Conservation (phyloP, 352 stramenopile genomes). For the Phytopythium chamaehyphon region DNA sequence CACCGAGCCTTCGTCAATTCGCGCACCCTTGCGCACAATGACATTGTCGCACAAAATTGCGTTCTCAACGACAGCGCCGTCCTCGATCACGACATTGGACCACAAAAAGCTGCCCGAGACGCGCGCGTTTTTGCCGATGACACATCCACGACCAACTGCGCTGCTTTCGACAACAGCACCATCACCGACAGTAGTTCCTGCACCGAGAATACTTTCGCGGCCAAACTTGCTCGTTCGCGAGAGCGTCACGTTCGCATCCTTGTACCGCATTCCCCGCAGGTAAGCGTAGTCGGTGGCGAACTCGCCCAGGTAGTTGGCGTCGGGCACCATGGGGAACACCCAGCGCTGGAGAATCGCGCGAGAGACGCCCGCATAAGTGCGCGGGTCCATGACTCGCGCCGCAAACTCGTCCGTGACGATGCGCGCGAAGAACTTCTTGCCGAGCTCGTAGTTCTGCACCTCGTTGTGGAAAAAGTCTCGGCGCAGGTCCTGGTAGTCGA, state of each 20-base stretch:
- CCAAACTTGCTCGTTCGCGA: constrained; percentile 62
- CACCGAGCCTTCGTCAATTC: constrained; percentile 70
- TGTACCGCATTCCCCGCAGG: constrained; percentile 81
- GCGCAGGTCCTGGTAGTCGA: constrained; percentile 97
- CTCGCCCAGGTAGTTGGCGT: constrained; percentile 81
- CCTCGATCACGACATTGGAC: constrained; percentile 78
- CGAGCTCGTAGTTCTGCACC: constrained; percentile 97
- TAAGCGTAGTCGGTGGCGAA: constrained; percentile 67
- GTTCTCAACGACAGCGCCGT: constrained; percentile 65
- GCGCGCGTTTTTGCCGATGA: constrained; percentile 63
- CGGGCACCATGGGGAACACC: constrained; percentile 95
- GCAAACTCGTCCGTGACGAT: constrained; percentile 92
- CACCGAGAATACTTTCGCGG: constrained; percentile 72
- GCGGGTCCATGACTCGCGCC: constrained; percentile 91
- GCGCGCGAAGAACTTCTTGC: constrained; percentile 96
- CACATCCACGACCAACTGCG: constrained; percentile 64
- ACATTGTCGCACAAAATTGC: constrained; percentile 86
- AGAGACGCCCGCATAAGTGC: constrained; percentile 92
- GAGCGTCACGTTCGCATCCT: constrained; percentile 62
- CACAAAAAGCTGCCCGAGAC: constrained; percentile 81
- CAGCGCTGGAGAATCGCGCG: constrained; percentile 93
- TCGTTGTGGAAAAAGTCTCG: constrained; percentile 96
- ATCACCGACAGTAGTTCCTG: constrained; percentile 49
- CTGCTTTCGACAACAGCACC: constrained; percentile 54
- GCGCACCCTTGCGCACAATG: constrained; percentile 59